These are phyloP conservation scores for Thermoascus crustaceus DNA, from an alignment of 2,329 filamentous ascomycete species.

Conservation along the genomic window DNA sequence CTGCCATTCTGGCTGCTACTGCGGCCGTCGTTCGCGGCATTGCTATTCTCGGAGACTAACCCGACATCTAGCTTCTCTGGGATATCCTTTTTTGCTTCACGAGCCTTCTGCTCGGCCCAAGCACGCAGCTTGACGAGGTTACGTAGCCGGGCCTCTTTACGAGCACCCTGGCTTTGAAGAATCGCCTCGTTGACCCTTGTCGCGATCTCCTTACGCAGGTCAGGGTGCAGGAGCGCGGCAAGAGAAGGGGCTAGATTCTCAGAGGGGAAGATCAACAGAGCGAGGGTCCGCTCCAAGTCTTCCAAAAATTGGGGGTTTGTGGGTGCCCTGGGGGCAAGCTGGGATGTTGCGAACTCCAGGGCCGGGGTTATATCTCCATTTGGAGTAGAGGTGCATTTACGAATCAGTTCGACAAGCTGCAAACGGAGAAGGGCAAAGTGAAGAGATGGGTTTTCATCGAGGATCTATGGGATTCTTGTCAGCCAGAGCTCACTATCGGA, in stretches of 20 bases:
- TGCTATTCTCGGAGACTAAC: conserved; percentile 28
- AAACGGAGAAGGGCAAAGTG: conserved; percentile 86
- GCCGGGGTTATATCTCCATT: conserved; percentile 70
- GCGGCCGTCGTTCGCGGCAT: conserved; percentile 14
- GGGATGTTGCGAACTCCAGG: conserved; percentile 75
- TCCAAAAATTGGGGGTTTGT: conserved; percentile 72
- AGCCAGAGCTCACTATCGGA: neutral
- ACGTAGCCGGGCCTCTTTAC: conserved; percentile 72
- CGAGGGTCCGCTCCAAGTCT: conserved; percentile 88
- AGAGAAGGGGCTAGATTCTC: conserved; percentile 70
- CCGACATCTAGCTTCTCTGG: conserved; percentile 39
- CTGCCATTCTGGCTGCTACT: conserved; percentile 20
- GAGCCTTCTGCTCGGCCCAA: conserved; percentile 66
- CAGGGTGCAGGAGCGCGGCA: conserved; percentile 67
- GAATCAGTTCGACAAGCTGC: conserved; percentile 89
- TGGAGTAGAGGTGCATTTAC: conserved; percentile 57
- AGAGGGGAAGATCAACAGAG: conserved; percentile 78
- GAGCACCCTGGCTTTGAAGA: conserved; percentile 60
- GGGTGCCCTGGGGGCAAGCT: conserved; percentile 79
- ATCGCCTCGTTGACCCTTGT: conserved; percentile 85
- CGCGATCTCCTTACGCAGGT: conserved; percentile 74
- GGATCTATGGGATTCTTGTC: conserved; percentile 51
- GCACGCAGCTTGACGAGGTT: conserved; percentile 72
- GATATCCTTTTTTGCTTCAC: conserved; percentile 39
- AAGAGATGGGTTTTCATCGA: conserved; percentile 72